Percentiles rank a stretch among this genome's conserved stretches.
Evolutionary conservation across 495 filamentous ascomycete genomes (phyloP).

Genomic region (Xylaria intraflava): DNA sequence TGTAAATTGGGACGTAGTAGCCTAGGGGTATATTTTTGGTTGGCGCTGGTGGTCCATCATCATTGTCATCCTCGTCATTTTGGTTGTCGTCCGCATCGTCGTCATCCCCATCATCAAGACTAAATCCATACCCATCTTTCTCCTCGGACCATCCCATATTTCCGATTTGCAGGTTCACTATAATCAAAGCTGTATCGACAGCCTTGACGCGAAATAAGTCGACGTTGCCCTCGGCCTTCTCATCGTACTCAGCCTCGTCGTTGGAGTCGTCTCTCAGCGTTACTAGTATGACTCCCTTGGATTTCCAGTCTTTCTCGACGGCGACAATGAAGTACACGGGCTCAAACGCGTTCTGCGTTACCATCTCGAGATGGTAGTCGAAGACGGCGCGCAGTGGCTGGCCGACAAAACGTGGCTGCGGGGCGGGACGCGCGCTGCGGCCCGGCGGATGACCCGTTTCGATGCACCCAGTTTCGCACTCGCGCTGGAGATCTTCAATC

Average conservation of each 20-base stretch:
- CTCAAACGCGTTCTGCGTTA: neutral
- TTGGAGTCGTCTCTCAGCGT: too few relatives aligned
- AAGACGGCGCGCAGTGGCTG: neutral
- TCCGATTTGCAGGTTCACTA: slow-evolving; percentile 2
- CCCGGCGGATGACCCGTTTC: neutral
- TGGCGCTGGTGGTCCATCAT: neutral
- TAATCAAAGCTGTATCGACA: neutral
- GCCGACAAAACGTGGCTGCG: neutral
- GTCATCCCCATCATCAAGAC: neutral
- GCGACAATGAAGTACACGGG: neutral
- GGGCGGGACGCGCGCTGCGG: neutral
- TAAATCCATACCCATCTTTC: neutral
- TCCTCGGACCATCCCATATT: neutral
- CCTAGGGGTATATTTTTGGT: neutral
- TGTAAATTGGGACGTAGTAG: slow-evolving; percentile 1
- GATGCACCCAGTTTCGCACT: neutral
- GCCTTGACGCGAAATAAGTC: neutral
- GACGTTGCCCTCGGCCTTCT: neutral
- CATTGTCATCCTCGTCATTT: neutral
- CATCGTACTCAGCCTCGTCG: too few relatives aligned
- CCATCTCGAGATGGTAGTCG: slow-evolving; percentile 1
- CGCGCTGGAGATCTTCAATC: neutral
- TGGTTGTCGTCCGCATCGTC: neutral
- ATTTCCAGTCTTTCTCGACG: neutral
- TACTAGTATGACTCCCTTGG: neutral